phyloP scores from a whole-genome alignment of 2,329 filamentous ascomycete genomes.

The Paraphaeosphaeria minitans region DNA sequence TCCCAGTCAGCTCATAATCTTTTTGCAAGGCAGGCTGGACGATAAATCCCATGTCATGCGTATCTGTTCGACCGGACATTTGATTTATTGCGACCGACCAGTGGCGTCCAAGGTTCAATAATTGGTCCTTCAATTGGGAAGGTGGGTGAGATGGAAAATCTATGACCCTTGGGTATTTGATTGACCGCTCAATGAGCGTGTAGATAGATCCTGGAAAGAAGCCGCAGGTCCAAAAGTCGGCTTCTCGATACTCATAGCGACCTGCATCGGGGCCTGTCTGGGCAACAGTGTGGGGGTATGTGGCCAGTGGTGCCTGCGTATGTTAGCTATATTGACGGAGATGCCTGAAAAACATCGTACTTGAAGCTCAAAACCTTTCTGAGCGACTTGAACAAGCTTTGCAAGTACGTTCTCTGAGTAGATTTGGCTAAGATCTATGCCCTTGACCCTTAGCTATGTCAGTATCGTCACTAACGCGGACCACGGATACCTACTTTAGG shows the following conservation, averaged over 20 bases:
- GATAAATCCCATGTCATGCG: conserved; percentile 62
- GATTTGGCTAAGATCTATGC: conserved; percentile 32
- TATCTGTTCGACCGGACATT: conserved; percentile 52
- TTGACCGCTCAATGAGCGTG: conserved; percentile 37
- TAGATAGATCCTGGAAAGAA: conserved; percentile 46
- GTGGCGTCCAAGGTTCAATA: conserved; percentile 36
- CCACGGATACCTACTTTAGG: conserved; percentile 1
- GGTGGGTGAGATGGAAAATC: conserved; percentile 25
- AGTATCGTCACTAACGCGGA: not conserved
- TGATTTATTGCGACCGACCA: conserved; percentile 40
- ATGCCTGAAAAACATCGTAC: conserved; percentile 12
- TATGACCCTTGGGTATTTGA: conserved; percentile 35
- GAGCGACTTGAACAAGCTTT: conserved; percentile 42
- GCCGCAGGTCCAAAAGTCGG: conserved; percentile 45
- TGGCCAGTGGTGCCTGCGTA: conserved; percentile 29
- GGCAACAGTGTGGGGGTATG: conserved; percentile 43
- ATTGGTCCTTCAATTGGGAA: conserved; percentile 26
- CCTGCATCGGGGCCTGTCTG: conserved; percentile 32
- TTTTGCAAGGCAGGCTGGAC: conserved; percentile 55
- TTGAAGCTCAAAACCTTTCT: conserved; percentile 30
- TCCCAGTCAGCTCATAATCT: conserved; percentile 55
- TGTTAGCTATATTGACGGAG: not conserved
- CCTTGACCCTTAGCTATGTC: conserved; percentile 26
- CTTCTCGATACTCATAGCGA: conserved; percentile 41
- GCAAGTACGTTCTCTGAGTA: conserved; percentile 38